Evolutionary conservation across 1,139 yeast genomes (phyloP), one percentile per base, ranked within the genome.

Genomic region (Candida smagusa): DNA sequence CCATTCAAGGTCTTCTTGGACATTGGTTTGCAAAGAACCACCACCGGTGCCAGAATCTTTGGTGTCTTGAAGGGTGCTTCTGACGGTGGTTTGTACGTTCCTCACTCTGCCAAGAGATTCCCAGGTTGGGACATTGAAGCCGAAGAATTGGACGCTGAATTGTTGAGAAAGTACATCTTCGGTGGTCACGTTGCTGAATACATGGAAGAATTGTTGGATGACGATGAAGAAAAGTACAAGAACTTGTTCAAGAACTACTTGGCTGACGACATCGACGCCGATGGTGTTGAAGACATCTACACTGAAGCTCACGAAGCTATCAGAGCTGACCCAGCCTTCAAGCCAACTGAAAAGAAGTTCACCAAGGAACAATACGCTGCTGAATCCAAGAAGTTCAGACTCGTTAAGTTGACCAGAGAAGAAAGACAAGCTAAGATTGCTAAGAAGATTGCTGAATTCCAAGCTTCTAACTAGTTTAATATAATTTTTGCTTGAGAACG

Each of bases 1-100:
- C 99, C 99, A 69, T 94, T 92, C 96, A 92, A 92, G 85, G 97
- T 90, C 59, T 90, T 82, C 88, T 84, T 92, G 69, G 99, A 92
- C 72, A 90, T 92, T 67, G 99, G 99, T 88, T 81, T 94, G 73
- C 95, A 90, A 77, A 92, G 99, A 84, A 89, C 99, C 77, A 92
- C 99, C 78, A 90, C 97, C 64, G 99, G 99, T 88, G 97, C 97
- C 69, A 88, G 96, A 77, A 81, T 92, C 71, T 92, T 92, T 65
- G 99, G 97, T 86, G 97, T 90, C 68, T 81, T 94, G 70, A 92
- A 92, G 85, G 99, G 99, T 86, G 98, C 98, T 68, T 90, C 97
- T 52, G 99, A 92, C 72, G 99, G 98, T 86, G 99, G 99, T 65
- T 81, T 92, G 65, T 88, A 86, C 90, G 81, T 92, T 68, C 99